These are phyloP conservation scores for Podospora didyma DNA, from an alignment of 495 filamentous ascomycete genomes.

Conservation along the genomic window DNA sequence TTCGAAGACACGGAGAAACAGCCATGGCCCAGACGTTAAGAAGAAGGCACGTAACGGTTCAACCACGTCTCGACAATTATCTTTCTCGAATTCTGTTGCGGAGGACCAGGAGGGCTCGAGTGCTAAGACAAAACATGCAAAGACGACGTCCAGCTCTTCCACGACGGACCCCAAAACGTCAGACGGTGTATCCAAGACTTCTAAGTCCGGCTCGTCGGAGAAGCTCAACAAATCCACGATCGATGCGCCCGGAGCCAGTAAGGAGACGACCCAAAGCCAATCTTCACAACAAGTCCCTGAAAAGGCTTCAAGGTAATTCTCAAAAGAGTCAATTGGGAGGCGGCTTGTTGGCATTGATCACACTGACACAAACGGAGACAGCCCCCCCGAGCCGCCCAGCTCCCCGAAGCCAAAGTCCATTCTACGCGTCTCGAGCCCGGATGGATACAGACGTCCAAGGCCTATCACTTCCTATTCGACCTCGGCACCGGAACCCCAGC, in stretches of 20 bases:
- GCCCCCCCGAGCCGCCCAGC: constrained; percentile 8
- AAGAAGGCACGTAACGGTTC: constrained; percentile 32
- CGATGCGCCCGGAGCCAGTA: constrained; percentile 5
- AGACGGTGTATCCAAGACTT: constrained; percentile 15
- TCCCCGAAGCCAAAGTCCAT: constrained; percentile 27
- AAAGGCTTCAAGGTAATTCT: constrained; percentile 17
- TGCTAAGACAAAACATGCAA: constrained; percentile 27
- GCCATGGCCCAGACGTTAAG: constrained; percentile 23
- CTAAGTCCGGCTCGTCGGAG: constrained; percentile 21
- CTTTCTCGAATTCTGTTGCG: constrained; percentile 12
- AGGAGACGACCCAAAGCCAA: constrained; percentile 1
- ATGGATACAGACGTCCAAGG: constrained; percentile 12
- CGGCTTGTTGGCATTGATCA: not conserved
- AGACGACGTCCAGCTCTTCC: constrained; percentile 18
- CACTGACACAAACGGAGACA: constrained; percentile 3
- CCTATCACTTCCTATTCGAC: constrained; percentile 17
- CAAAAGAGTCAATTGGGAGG: not conserved
- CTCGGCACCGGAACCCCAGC: constrained; percentile 8
- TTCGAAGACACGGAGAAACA: constrained; percentile 27
- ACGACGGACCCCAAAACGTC: constrained; percentile 12
- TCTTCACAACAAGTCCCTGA: not conserved
- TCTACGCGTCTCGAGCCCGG: constrained; percentile 28
- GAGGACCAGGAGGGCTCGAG: constrained; percentile 11
- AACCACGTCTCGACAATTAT: constrained; percentile 22
- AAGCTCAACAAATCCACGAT: constrained; percentile 20